These are phyloP conservation scores for Tetracentron sinense DNA, from an alignment of 164 flowering plant species.

Conservation along the genomic window DNA sequence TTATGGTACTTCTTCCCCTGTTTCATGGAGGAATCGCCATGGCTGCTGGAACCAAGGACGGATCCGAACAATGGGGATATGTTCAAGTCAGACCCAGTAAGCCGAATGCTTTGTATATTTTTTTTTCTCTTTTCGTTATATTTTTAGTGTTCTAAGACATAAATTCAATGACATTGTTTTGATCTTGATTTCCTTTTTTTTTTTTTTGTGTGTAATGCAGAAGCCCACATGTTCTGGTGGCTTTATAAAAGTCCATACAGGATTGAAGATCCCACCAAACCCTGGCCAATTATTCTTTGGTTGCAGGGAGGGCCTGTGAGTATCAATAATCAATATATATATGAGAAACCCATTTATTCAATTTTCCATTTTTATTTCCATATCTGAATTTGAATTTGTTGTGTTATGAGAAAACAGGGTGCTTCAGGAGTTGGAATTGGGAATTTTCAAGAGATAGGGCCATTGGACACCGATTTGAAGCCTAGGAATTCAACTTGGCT, in stretches of 20 bases:
- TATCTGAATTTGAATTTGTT: neutral
- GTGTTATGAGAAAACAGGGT: slow-evolving; percentile 32
- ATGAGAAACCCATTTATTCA: neutral
- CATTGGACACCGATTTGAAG: slow-evolving; percentile 38
- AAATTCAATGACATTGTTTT: neutral
- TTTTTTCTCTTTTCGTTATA: neutral
- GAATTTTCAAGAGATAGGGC: slow-evolving; percentile 57
- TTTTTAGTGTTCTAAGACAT: neutral
- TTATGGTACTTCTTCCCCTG: slow-evolving; percentile 13
- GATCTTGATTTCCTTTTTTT: neutral
- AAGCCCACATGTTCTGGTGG: slow-evolving; percentile 68
- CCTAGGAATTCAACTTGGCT: slow-evolving; percentile 65
- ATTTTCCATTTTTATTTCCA: neutral
- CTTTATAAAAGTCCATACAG: slow-evolving; percentile 49
- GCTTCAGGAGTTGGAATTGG: slow-evolving; percentile 62
- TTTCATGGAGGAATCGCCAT: slow-evolving; percentile 13
- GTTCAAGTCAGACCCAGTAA: slow-evolving; percentile 53
- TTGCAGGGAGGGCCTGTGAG: slow-evolving; percentile 72
- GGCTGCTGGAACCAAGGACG: slow-evolving; percentile 36
- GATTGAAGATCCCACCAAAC: slow-evolving; percentile 30
- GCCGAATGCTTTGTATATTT: slow-evolving; percentile 2
- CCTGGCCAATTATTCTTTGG: slow-evolving; percentile 66
- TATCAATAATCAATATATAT: neutral
- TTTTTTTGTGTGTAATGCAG: slow-evolving; percentile 20
- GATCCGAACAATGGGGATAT: slow-evolving; percentile 57